Percentiles rank a stretch among this genome's conserved stretches.
These are phyloP conservation scores for Raffaelea ambrosiae DNA, from an alignment of 2,329 filamentous ascomycete species.

Conservation along the genomic window DNA sequence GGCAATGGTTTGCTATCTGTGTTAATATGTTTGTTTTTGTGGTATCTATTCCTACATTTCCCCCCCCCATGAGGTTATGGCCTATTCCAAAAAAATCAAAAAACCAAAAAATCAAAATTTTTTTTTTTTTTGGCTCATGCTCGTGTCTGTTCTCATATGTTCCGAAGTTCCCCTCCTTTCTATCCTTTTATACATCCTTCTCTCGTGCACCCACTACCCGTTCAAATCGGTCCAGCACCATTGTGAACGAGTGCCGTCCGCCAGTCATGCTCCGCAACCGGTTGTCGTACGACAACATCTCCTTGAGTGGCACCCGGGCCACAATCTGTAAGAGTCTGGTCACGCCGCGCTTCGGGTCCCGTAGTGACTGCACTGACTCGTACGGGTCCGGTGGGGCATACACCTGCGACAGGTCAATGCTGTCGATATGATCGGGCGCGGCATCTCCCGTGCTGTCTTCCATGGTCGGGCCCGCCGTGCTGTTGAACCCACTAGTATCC, in stretches of 20 bases:
- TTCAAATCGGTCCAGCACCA: slow-evolving; percentile 51
- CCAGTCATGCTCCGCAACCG: slow-evolving; percentile 82
- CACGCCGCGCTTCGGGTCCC: slow-evolving; percentile 36
- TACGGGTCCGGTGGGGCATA: slow-evolving; percentile 87
- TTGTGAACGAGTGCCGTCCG: slow-evolving; percentile 58
- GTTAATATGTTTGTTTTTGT: no score
- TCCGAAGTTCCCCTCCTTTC: no score
- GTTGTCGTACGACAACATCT: slow-evolving; percentile 93
- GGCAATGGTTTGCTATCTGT: no score
- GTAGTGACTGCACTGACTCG: slow-evolving; percentile 49
- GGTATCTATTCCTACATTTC: no score
- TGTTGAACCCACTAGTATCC: slow-evolving; percentile 32
- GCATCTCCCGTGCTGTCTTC: slow-evolving; percentile 26
- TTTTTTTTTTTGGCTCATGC: no score
- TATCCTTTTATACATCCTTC: slow-evolving; percentile 26
- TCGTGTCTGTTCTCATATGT: no score
- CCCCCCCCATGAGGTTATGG: no score
- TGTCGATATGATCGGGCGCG: slow-evolving; percentile 12
- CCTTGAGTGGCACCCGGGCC: slow-evolving; percentile 84
- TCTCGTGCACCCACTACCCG: slow-evolving; percentile 46
- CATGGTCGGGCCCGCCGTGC: slow-evolving; percentile 16
- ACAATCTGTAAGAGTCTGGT: slow-evolving; percentile 57
- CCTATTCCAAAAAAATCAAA: no score
- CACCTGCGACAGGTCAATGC: slow-evolving; percentile 64
- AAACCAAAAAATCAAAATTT: no score